These are phyloP conservation scores for Odonthalia washingtoniensis DNA, from an alignment of 31 red algal genomes.

Conservation along the genomic window DNA sequence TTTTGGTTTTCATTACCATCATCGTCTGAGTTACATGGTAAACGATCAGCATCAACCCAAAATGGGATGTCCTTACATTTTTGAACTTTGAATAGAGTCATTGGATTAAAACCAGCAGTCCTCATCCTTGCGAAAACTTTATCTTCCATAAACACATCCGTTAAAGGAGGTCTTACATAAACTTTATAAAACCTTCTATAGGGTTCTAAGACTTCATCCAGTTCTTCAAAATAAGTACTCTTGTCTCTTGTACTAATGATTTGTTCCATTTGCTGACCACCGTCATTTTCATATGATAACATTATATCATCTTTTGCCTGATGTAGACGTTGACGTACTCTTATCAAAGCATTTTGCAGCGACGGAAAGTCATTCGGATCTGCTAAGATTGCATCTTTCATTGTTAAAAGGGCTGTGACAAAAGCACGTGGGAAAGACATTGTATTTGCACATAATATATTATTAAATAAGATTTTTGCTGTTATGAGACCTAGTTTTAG, in stretches of 20 bases:
- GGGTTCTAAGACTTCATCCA: conserved; percentile 2
- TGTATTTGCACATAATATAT: background rate
- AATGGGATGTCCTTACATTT: background rate
- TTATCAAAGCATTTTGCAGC: background rate
- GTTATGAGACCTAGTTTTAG: background rate
- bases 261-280: background rate
- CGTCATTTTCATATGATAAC: background rate
- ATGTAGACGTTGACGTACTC: background rate
- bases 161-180: background rate
- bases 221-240: conserved; percentile 21
- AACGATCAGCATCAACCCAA: background rate
- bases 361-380: background rate
- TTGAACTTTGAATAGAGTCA: conserved; percentile 14
- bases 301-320: too few species aligned
- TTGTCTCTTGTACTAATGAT: background rate
- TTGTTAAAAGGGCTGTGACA: background rate
- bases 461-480: conserved; percentile 19
- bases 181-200: conserved; percentile 5
- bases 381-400: background rate
- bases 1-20: too few species aligned
- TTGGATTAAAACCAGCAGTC: conserved; percentile 34
- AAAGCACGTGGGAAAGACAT: background rate
- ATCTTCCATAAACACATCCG: conserved; percentile 43
- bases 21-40: background rate
- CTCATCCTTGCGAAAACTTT: background rate